Evolutionary conservation across 2,329 filamentous ascomycete genomes (phyloP), one percentile per base, ranked within the genome.

Genomic region (Colletotrichum paranaense): DNA sequence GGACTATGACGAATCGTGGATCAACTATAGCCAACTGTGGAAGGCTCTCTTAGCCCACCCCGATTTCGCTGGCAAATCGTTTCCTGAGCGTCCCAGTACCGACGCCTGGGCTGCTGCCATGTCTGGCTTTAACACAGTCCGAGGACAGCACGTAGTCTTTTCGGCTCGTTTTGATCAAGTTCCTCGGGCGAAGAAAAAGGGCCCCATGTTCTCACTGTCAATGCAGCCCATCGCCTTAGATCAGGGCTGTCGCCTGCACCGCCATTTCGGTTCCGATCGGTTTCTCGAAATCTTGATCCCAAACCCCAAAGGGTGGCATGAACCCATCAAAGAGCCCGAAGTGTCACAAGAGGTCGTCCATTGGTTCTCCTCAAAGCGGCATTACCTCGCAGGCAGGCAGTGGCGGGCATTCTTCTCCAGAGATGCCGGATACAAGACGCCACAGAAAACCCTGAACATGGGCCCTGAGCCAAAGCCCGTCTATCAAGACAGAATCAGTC

Each of bases 201-300:
- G 84, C 0, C 84, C 86, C 0, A 64, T 87, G 0, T 89, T 90
- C 71, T 73, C 77, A 0, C 76, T 91, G 5, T 82, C 82, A 5
- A 82, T 92, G 11, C 81, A 85, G 2, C 86, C 88, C 0, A 76
- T 91, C 1, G 82, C 80, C 11, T 77, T 90, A 1, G 87, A 90
- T 30, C 77, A 83, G 3, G 82, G 86, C 0, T 85, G 90, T 78
- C 87, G 90, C 1, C 78, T 92, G 0, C 81, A 82, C 24, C 86
- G 90, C 14, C 86, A 86, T 5, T 91, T 91, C 75, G 90, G 90
- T 0, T 80, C 86, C 0, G 90, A 92, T 74, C 84, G 90, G 0
- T 91, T 91, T 58, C 73, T 92, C 1, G 88, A 92, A 66, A 70
- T 92, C 0, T 78, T 85, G 5, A 81, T 91, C 5, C 89, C 90